Conservation (phyloP, 257 asterid species). For the Fraxinus americana region DNA sequence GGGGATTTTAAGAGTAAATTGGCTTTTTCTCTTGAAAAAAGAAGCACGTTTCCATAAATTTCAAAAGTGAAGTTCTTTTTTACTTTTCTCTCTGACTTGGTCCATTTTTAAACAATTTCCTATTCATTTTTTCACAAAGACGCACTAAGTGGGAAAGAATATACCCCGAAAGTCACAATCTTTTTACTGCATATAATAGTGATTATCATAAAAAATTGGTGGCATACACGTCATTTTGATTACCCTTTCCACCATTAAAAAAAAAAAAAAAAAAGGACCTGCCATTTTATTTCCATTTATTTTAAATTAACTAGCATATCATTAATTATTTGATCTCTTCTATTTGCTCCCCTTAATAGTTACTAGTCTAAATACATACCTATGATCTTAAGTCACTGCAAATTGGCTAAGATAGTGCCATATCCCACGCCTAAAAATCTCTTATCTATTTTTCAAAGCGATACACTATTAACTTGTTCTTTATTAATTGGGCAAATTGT, state of each 20-base stretch:
- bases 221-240: slow-evolving; percentile 38
- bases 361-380: not conserved
- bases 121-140: not conserved
- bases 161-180: not conserved
- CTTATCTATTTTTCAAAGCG: not conserved
- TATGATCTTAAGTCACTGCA: not conserved
- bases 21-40: no score
- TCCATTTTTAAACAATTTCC: not conserved
- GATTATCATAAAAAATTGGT: slow-evolving; percentile 22
- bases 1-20: no score
- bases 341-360: not conserved
- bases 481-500: no score
- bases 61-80: not conserved
- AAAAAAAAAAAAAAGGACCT: slow-evolving; percentile 16
- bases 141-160: not conserved
- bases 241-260: slow-evolving; percentile 12
- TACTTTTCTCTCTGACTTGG: not conserved
- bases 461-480: not conserved
- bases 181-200: not conserved
- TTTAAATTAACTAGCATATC: not conserved
- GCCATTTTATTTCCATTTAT: slow-evolving; percentile 7
- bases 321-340: not conserved
- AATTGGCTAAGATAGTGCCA: slow-evolving; percentile 14
- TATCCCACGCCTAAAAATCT: slow-evolving; percentile 12
- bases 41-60: not conserved